Evolutionary conservation across 2,329 filamentous ascomycete species (phyloP).

Genomic region (Claviceps humidiphila): DNA sequence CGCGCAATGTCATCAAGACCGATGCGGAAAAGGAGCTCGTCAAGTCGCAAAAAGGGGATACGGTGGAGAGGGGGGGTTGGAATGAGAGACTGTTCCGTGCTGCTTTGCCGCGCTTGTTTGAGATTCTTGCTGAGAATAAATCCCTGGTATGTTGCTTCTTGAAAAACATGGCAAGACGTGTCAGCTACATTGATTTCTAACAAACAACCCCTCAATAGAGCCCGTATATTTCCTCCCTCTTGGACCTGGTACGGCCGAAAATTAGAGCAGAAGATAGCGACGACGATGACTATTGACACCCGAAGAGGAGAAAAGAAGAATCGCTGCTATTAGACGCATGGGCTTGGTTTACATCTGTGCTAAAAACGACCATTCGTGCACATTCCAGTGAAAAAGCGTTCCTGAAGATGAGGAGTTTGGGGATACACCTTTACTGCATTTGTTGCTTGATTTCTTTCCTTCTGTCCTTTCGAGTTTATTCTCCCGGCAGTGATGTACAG

Average conservation of each 20-base stretch:
- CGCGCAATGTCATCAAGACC: conserved; percentile 51
- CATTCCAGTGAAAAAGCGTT: too few species aligned
- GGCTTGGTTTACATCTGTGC: background rate
- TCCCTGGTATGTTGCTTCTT: conserved; percentile 33
- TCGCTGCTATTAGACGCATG: background rate
- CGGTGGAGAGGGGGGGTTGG: conserved; percentile 42
- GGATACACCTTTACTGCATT: too few species aligned
- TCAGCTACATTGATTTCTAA: background rate
- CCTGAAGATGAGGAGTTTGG: background rate
- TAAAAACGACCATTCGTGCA: background rate
- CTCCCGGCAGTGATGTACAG: too few species aligned
- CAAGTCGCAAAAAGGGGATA: conserved; percentile 30
- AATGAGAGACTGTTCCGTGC: conserved; percentile 56
- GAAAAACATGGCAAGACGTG: background rate
- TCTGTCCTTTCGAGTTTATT: too few species aligned
- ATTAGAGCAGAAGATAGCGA: conserved; percentile 15
- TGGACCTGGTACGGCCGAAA: conserved; percentile 22
- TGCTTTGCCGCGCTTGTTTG: conserved; percentile 50
- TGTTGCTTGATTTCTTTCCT: too few species aligned
- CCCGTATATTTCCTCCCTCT: conserved; percentile 26
- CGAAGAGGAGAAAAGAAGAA: background rate
- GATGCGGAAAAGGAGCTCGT: conserved; percentile 41
- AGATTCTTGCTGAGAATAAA: conserved; percentile 57
- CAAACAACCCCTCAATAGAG: conserved; percentile 15
- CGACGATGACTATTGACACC: conserved; percentile 6